Evolutionary conservation across 495 filamentous ascomycete species (phyloP).

Genomic region (Lophiotrema nucula): DNA sequence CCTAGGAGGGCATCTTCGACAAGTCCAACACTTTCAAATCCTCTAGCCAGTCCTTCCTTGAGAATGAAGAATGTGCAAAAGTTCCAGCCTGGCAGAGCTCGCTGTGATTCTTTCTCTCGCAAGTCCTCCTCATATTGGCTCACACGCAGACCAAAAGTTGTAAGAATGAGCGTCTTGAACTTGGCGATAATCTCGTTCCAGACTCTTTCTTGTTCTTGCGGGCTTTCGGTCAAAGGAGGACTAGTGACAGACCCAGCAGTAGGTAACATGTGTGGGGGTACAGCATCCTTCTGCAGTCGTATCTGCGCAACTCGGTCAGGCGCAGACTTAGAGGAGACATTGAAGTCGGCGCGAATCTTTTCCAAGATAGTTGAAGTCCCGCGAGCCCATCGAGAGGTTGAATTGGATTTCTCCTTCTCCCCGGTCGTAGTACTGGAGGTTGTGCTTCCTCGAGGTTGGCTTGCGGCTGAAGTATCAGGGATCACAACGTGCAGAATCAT

Average conservation of each 20-base stretch:
- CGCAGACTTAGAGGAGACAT: slow-evolving; percentile 72
- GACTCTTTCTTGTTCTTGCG: slow-evolving; percentile 66
- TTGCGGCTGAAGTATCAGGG: slow-evolving; percentile 72
- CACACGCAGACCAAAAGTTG: slow-evolving; percentile 87
- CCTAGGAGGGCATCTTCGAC: slow-evolving; percentile 91
- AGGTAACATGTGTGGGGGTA: slow-evolving; percentile 40
- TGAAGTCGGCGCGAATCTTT: slow-evolving; percentile 89
- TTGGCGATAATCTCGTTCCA: slow-evolving; percentile 84
- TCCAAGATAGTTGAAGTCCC: slow-evolving; percentile 79
- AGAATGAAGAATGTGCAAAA: slow-evolving; percentile 98
- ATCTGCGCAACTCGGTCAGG: slow-evolving; percentile 84
- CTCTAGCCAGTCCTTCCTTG: slow-evolving; percentile 89
- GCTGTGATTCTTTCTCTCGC: slow-evolving; percentile 85
- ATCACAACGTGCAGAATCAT: slow-evolving; percentile 88
- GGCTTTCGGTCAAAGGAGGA: slow-evolving; percentile 52
- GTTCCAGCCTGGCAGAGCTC: slow-evolving; percentile 91
- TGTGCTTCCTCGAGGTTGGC: slow-evolving; percentile 56
- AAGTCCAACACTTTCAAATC: slow-evolving; percentile 93
- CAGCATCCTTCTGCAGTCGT: slow-evolving; percentile 58
- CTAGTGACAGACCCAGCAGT: slow-evolving; percentile 23
- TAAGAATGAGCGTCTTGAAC: slow-evolving; percentile 80
- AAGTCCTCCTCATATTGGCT: slow-evolving; percentile 97
- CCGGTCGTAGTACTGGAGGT: slow-evolving; percentile 44
- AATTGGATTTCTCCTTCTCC: slow-evolving; percentile 46
- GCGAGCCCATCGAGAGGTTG: slow-evolving; percentile 66